These are phyloP conservation scores for Heteromeles arbutifolia DNA, from an alignment of 306 rosid genomes.

Conservation along the genomic window DNA sequence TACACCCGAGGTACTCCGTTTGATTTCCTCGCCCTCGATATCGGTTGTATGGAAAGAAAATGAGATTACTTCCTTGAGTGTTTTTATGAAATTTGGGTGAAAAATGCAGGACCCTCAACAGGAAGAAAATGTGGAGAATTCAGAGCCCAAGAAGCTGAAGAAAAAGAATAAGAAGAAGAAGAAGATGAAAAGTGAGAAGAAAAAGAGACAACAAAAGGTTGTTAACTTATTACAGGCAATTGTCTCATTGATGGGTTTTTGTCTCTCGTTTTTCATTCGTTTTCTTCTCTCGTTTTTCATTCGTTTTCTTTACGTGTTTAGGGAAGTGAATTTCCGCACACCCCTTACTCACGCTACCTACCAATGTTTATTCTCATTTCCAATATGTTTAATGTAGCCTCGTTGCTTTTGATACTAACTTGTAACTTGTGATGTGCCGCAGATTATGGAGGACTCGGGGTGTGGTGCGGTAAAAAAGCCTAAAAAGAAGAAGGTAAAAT, in stretches of 20 bases:
- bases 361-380: too few species aligned
- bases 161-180: slow-evolving; percentile 37
- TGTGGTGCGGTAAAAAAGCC: slow-evolving; percentile 31
- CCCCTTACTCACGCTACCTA: too few species aligned
- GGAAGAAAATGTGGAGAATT: slow-evolving; percentile 28
- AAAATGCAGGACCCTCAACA: slow-evolving; percentile 39
- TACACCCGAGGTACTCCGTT: too few species aligned
- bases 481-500: slow-evolving; percentile 36
- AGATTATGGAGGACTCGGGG: slow-evolving; percentile 38
- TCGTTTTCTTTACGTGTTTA: not conserved
- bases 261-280: not conserved
- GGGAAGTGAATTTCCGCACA: too few species aligned
- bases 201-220: slow-evolving; percentile 54
- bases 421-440: slow-evolving; percentile 27
- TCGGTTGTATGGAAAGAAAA: too few species aligned
- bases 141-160: slow-evolving; percentile 31
- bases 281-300: not conserved
- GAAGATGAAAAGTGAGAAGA: slow-evolving; percentile 31
- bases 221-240: not conserved
- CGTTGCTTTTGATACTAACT: not conserved
- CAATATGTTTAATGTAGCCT: not conserved
- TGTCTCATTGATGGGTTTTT: slow-evolving; percentile 4
- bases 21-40: too few species aligned
- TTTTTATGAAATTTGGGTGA: not conserved
- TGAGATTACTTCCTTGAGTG: not conserved